Percentiles rank a stretch among this genome's conserved stretches.
Conservation (phyloP, 345 rosid genomes). For the Moricandia arvensis region DNA sequence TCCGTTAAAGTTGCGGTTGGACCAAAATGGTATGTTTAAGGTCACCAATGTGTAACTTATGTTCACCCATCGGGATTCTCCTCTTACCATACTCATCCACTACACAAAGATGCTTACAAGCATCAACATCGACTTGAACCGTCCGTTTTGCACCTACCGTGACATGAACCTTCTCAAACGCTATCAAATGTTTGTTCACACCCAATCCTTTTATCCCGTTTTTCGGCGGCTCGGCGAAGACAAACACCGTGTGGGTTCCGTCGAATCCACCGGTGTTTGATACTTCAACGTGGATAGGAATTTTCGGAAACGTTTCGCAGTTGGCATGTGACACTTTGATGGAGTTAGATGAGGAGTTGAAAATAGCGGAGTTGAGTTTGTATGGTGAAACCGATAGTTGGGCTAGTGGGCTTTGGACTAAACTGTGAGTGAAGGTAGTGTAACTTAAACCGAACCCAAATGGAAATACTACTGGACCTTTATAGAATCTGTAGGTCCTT, state of each 20-base stretch:
- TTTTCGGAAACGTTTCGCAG: constrained; percentile 42
- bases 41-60: constrained; percentile 67
- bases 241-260: constrained; percentile 74
- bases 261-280: constrained; percentile 65
- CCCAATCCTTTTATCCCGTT: constrained; percentile 45
- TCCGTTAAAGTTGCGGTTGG: constrained; percentile 46
- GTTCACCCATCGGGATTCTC: constrained; percentile 89
- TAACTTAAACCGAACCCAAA: constrained; percentile 81
- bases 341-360: constrained; percentile 41
- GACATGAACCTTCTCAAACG: constrained; percentile 67
- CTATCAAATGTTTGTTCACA: constrained; percentile 55
- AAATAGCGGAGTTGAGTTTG: constrained; percentile 38
- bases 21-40: constrained; percentile 76
- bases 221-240: constrained; percentile 58
- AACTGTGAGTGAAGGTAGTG: constrained; percentile 48
- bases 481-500: constrained; percentile 88
- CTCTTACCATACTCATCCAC: constrained; percentile 73
- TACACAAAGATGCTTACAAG: constrained; percentile 74
- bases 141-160: constrained; percentile 50
- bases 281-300: constrained; percentile 56
- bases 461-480: constrained; percentile 82
- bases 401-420: constrained; percentile 48
- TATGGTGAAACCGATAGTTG: constrained; percentile 42
- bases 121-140: constrained; percentile 53
- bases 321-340: constrained; percentile 55